Percentiles rank a stretch among this genome's conserved stretches.
Conservation (phyloP, 1,284 basidiomycete species). For the Ganoderma leucocontextum region DNA sequence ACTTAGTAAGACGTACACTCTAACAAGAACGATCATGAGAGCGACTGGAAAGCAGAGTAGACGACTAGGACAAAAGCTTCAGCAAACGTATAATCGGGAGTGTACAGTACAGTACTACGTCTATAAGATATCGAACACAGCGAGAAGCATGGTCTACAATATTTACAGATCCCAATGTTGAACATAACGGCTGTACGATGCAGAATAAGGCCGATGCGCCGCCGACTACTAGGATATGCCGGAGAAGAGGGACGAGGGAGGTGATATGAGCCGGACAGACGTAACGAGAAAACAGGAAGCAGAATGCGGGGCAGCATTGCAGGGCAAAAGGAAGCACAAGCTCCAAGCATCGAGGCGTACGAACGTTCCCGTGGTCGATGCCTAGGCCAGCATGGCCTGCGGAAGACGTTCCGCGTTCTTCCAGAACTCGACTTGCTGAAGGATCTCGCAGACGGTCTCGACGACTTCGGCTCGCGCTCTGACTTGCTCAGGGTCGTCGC, state of each 20-base stretch:
- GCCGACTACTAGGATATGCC: neutral
- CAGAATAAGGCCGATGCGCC: neutral
- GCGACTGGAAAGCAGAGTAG: neutral
- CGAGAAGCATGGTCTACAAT: neutral
- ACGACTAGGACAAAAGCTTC: neutral
- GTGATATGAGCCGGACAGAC: neutral
- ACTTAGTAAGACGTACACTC: neutral
- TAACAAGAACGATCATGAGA: neutral
- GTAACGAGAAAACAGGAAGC: neutral
- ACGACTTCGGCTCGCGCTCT: conserved; percentile 51
- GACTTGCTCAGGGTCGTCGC: conserved; percentile 56
- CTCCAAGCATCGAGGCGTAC: neutral
- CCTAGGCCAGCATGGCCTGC: conserved; percentile 19
- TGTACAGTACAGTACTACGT: neutral
- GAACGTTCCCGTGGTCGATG: neutral
- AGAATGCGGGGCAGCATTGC: neutral
- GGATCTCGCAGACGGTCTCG: conserved; percentile 47
- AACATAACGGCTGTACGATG: neutral
- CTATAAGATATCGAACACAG: neutral
- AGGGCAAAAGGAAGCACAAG: neutral
- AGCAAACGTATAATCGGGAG: neutral
- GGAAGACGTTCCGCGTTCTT: conserved; percentile 47
- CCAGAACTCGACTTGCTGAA: conserved; percentile 55
- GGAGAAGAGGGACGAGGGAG: too few relatives aligned
- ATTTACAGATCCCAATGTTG: neutral